These are phyloP conservation scores for Phaeoacremonium minimum DNA, from an alignment of 2,329 filamentous ascomycete species.

Conservation along the genomic window DNA sequence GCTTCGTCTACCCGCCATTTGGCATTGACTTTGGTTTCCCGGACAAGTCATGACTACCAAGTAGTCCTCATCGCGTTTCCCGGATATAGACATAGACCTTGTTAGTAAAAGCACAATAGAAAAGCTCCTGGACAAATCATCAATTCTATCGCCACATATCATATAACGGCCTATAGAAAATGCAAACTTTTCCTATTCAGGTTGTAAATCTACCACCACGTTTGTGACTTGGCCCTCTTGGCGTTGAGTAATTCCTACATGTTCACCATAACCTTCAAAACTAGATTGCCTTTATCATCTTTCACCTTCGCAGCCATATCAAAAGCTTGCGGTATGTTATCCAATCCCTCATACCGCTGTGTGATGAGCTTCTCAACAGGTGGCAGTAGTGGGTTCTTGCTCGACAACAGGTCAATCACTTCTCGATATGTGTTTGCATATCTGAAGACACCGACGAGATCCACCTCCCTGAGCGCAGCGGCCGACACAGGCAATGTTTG, in stretches of 20 bases:
- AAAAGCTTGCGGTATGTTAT: constrained; percentile 62
- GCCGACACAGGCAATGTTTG: constrained; percentile 66
- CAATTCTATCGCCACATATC: too few species aligned
- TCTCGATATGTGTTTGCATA: constrained; percentile 71
- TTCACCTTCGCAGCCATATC: constrained; percentile 67
- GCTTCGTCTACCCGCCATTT: constrained; percentile 67
- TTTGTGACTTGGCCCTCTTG: too few species aligned
- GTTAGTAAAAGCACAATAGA: too few species aligned
- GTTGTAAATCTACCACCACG: too few species aligned
- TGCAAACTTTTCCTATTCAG: too few species aligned
- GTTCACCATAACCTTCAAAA: constrained; percentile 69
- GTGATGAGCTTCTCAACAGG: constrained; percentile 67
- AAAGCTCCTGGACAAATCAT: too few species aligned
- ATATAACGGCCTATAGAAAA: too few species aligned
- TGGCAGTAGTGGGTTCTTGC: constrained; percentile 48
- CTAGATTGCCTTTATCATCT: constrained; percentile 64
- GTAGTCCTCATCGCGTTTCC: too few species aligned
- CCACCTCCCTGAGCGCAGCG: constrained; percentile 65
- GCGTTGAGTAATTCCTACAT: too few species aligned
- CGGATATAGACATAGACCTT: too few species aligned
- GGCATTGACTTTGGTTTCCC: constrained; percentile 67
- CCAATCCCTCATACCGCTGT: constrained; percentile 63
- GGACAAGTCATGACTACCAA: constrained; percentile 46
- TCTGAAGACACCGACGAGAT: constrained; percentile 67
- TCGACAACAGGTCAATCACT: constrained; percentile 46